phyloP scores from a whole-genome alignment of 192 early-diverging fungal genomes.

The Podila clonocystis region DNA sequence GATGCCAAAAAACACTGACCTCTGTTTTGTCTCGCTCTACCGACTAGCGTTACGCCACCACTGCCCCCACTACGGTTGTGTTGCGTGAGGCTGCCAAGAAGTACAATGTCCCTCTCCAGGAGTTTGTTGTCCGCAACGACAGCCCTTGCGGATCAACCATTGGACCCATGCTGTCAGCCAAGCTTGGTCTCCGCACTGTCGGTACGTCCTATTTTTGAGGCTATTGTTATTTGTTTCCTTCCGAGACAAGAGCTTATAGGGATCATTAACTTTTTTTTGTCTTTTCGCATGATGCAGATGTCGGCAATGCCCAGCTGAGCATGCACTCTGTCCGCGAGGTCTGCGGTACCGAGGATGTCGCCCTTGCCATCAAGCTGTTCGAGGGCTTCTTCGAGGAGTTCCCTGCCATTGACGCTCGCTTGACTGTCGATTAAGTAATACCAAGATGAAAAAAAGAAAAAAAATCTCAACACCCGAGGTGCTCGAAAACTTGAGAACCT shows the following conservation, averaged over 20 bases:
- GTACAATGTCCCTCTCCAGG: conserved; percentile 84
- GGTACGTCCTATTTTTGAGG: conserved; percentile 58
- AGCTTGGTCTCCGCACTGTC: conserved; percentile 94
- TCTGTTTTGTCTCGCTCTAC: too few relatives aligned
- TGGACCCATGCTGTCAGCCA: conserved; percentile 94
- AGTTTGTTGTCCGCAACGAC: conserved; percentile 94
- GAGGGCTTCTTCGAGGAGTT: conserved; percentile 76
- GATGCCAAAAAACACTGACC: too few relatives aligned
- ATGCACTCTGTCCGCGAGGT: conserved; percentile 98
- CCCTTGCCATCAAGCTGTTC: conserved; percentile 86
- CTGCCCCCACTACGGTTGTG: conserved; percentile 74
- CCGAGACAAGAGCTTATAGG: background rate
- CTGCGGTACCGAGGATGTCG: conserved; percentile 89
- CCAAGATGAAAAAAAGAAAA: background rate
- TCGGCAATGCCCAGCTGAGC: conserved; percentile 94
- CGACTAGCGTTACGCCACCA: conserved; percentile 81
- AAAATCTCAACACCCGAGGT: too few relatives aligned
- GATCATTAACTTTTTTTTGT: background rate
- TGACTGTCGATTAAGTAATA: conserved; percentile 64
- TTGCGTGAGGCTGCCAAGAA: conserved; percentile 83
- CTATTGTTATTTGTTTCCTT: background rate
- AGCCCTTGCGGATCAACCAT: conserved; percentile 96
- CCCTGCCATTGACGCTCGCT: conserved; percentile 57
- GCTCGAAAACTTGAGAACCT: too few relatives aligned
- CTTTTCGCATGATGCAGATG: conserved; percentile 63